Evolutionary conservation across 108 stramenopile species (phyloP).

Genomic region (Pseudonitzschia delicatissima): DNA sequence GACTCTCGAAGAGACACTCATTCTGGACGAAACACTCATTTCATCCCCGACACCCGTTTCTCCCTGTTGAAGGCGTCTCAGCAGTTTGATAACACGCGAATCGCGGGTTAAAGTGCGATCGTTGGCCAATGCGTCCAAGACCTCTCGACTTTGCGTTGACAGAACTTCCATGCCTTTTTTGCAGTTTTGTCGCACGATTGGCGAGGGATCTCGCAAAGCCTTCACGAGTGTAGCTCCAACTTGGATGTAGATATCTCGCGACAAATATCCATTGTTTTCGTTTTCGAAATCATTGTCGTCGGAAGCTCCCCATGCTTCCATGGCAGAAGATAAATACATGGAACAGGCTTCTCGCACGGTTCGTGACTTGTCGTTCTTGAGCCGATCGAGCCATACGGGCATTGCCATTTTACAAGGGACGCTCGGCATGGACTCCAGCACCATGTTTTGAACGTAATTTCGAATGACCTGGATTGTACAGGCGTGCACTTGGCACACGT

Average conservation of each 20-base stretch:
- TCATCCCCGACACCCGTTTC: constrained; percentile 28
- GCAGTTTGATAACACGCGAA: constrained; percentile 44
- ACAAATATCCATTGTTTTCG: constrained; percentile 35
- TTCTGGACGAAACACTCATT: constrained; percentile 29
- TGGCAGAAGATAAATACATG: constrained; percentile 52
- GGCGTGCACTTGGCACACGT: constrained; percentile 62
- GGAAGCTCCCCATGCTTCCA: constrained; percentile 52
- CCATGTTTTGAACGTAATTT: constrained; percentile 57
- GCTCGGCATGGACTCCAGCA: constrained; percentile 42
- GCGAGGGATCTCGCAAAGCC: constrained; percentile 66
- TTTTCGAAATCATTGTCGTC: not conserved
- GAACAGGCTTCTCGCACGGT: constrained; percentile 79
- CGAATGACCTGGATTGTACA: constrained; percentile 82
- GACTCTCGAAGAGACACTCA: constrained; percentile 16
- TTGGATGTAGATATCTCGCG: constrained; percentile 53
- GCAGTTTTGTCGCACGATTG: constrained; percentile 55
- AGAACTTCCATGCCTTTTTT: constrained; percentile 57
- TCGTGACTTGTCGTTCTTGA: constrained; percentile 65
- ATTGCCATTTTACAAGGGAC: constrained; percentile 73
- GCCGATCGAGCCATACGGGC: constrained; percentile 61
- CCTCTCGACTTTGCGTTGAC: constrained; percentile 38
- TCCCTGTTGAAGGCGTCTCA: constrained; percentile 47
- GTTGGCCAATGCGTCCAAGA: constrained; percentile 56
- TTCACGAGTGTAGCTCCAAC: constrained; percentile 51
- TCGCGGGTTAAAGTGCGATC: constrained; percentile 32